Evolutionary conservation across 106 monocot species (phyloP).

Genomic region (Alisma plantagoaquatica): DNA sequence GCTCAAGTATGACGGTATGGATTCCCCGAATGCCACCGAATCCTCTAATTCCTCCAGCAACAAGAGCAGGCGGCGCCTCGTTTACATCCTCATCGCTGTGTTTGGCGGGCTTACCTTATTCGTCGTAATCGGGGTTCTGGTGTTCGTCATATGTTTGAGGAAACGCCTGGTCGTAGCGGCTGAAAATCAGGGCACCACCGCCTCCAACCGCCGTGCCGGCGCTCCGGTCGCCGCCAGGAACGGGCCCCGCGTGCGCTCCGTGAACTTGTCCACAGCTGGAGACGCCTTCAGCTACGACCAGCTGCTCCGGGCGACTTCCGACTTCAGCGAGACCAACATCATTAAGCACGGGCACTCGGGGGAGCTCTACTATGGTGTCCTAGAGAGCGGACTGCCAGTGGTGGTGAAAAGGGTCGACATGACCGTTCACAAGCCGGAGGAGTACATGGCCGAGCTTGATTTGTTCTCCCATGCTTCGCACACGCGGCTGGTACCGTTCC

Average conservation of each 20-base stretch:
- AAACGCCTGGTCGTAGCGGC: too few relatives aligned
- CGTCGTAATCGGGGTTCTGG: conserved; percentile 16
- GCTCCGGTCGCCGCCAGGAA: conserved; percentile 1
- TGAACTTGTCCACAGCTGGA: conserved; percentile 31
- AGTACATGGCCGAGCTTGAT: conserved; percentile 48
- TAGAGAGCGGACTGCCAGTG: conserved; percentile 32
- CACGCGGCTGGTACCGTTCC: conserved; percentile 37
- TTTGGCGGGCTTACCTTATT: conserved; percentile 27
- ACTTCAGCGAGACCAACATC: conserved; percentile 43
- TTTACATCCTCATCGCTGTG: conserved; percentile 45
- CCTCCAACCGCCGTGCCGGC: conserved; percentile 8
- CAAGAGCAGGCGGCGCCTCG: conserved; percentile 23
- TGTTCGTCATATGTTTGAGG: conserved; percentile 13
- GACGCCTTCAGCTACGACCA: conserved; percentile 43
- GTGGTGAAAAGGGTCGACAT: conserved; percentile 54
- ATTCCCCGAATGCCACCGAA: conserved; percentile 10
- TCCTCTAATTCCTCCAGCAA: too few relatives aligned
- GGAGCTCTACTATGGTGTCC: conserved; percentile 41
- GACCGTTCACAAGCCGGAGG: conserved; percentile 25
- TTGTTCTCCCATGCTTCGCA: conserved; percentile 43
- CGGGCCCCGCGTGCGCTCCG: conserved; percentile 7
- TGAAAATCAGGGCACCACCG: conserved; percentile 1
- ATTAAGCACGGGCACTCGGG: conserved; percentile 64
- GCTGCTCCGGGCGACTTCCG: conserved; percentile 28
- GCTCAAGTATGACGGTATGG: conserved; percentile 24